Percentiles rank a stretch among this genome's conserved stretches.
Conservation (phyloP, 2,329 filamentous ascomycete genomes). For the Ophiostoma sp. region DNA sequence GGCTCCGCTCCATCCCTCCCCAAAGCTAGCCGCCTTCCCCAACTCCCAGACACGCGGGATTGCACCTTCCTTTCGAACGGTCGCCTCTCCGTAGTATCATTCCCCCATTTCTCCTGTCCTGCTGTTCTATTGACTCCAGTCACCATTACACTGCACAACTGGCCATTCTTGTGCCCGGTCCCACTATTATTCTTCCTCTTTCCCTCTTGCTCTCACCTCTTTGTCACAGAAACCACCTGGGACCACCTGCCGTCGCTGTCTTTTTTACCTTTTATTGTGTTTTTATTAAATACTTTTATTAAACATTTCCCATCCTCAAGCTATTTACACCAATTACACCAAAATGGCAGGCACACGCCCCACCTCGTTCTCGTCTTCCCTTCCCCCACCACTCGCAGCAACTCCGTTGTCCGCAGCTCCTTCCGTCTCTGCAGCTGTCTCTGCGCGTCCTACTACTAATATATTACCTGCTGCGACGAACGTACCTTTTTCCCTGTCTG, state of each 20-base stretch:
- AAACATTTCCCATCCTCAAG: background rate
- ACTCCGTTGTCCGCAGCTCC: constrained; percentile 18
- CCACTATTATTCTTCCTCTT: background rate
- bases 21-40: background rate
- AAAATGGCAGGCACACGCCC: constrained; percentile 22
- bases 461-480: constrained; percentile 5
- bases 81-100: background rate
- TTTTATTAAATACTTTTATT: background rate
- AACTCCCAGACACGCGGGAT: constrained; percentile 2
- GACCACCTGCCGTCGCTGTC: background rate
- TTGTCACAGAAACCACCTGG: constrained; percentile 8
- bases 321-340: background rate
- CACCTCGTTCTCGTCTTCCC: constrained; percentile 23
- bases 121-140: background rate
- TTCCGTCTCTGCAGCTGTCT: constrained; percentile 13
- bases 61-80: constrained; percentile 2
- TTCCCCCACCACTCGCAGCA: constrained; percentile 20
- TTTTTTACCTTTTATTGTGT: background rate
- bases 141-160: background rate
- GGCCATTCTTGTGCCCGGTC: background rate
- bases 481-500: constrained; percentile 8
- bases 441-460: background rate
- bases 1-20: background rate
- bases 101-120: background rate
- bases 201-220: background rate